Base-by-base conservation (phyloP, 192 early-diverging fungal genomes). In the Podila epigama region DNA sequence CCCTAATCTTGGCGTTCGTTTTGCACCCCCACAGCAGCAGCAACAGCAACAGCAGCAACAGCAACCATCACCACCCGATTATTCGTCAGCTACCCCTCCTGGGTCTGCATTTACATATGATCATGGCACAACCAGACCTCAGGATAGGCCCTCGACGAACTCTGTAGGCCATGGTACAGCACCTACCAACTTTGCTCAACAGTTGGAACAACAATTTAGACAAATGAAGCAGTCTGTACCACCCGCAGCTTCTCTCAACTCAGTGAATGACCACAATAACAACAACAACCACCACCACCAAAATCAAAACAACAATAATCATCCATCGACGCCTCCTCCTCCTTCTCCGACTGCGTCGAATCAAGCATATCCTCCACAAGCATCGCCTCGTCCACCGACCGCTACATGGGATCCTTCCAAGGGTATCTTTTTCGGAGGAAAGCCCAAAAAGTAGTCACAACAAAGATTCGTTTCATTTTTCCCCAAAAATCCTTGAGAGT, bases 381-480 rank as follows among this genome's bases (percentile, higher is more conserved):
- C 27, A 11, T 27, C 34, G 15, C 7, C 18, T 3, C 13, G n/a
- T 33, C n/a, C 29, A 28, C 35, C 51, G 3, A 10, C 52, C 8
- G 48, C 59, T 13, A 60, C 40, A 52, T 75, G 71, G 71, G 71
- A 75, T 31, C 64, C 71, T 0, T 61, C 58, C 16, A 75, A 75
- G 32, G 71, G 71, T 16, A 13, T 75, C 34, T 67, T 51, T 40
- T 75, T 75, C 58, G 71, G 71, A 8, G 64, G 71, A 20, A 75
- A 75, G 32, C 48, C 69, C 3, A 73, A 73, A 25, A 73, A 53
- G 36, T 59, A 53, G 22, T n/a, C 5, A 27, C 37, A 39, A 7
- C n/a, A n/a, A n/a, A n/a, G n/a, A n/a, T n/a, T n/a, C n/a, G n/a
- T n/a, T n/a, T n/a, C n/a, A n/a, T n/a, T n/a, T n/a, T n/a, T n/a